Evolutionary conservation across 1,139 yeast genomes (phyloP).

Genomic region (Ashbya aceris): DNA sequence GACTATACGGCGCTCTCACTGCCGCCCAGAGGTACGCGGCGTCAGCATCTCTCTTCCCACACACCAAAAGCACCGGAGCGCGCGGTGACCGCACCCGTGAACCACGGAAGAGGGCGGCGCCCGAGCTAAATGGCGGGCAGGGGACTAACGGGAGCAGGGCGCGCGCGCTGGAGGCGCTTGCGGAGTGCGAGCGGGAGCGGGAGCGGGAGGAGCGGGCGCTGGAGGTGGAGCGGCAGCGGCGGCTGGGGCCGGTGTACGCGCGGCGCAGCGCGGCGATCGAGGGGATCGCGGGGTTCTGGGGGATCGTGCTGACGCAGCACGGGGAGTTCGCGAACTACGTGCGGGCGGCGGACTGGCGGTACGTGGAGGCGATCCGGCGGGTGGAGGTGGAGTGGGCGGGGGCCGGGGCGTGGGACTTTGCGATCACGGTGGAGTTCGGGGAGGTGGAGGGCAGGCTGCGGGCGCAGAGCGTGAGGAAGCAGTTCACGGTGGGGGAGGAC

Average conservation of each 20-base stretch:
- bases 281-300: constrained; percentile 64
- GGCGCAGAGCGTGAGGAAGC: constrained; percentile 46
- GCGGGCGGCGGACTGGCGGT: constrained; percentile 58
- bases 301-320: constrained; percentile 63
- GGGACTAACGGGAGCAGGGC: too few species aligned
- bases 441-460: constrained; percentile 35
- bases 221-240: constrained; percentile 39
- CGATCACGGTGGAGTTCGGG: constrained; percentile 46
- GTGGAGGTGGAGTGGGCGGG: constrained; percentile 38
- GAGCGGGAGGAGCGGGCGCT: constrained; percentile 48
- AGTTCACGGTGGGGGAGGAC: constrained; percentile 40
- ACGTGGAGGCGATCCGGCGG: constrained; percentile 49
- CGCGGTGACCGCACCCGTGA: too few species aligned
- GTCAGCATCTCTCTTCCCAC: too few species aligned
- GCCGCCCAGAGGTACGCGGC: too few species aligned
- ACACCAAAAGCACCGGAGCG: too few species aligned
- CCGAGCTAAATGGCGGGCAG: too few species aligned
- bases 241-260: constrained; percentile 42
- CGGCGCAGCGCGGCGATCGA: constrained; percentile 40
- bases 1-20: too few species aligned
- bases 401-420: constrained; percentile 36
- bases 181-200: constrained; percentile 48
- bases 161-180: constrained; percentile 33
- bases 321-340: constrained; percentile 67
- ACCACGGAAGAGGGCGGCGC: too few species aligned